phyloP scores from a whole-genome alignment of 2,329 filamentous ascomycete genomes.

The Microdochium trichocladiopsis region DNA sequence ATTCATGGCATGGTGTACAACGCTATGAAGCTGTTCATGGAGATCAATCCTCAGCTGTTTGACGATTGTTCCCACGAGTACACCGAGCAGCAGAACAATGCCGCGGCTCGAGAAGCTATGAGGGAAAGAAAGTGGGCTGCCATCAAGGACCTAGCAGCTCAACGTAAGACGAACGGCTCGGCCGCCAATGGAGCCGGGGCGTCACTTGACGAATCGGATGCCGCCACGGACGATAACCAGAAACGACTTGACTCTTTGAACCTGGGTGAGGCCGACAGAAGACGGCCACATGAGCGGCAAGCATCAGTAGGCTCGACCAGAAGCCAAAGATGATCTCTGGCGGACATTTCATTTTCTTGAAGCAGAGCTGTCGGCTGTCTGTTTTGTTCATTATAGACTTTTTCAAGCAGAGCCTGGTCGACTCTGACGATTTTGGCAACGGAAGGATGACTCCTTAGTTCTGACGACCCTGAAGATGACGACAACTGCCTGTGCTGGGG shows the following conservation, averaged over 20 bases:
- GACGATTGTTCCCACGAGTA: slow-evolving; percentile 99
- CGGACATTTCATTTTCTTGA: neutral
- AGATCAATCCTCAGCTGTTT: slow-evolving; percentile 97
- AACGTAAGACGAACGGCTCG: slow-evolving; percentile 44
- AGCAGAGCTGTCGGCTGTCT: neutral
- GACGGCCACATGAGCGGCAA: slow-evolving; percentile 53
- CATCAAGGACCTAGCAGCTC: slow-evolving; percentile 72
- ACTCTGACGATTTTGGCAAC: neutral
- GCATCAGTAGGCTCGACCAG: slow-evolving; percentile 48
- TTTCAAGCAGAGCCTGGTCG: neutral
- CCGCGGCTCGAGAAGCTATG: slow-evolving; percentile 73
- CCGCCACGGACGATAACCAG: slow-evolving; percentile 73
- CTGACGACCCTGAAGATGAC: neutral
- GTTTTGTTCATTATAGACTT: slow-evolving; percentile 1
- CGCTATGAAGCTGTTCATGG: slow-evolving; percentile 99
- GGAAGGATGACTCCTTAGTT: neutral
- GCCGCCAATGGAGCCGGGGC: slow-evolving; percentile 22
- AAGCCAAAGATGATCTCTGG: slow-evolving; percentile 38
- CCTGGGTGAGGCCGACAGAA: slow-evolving; percentile 73
- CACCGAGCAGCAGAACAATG: slow-evolving; percentile 90
- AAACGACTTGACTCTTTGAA: slow-evolving; percentile 85
- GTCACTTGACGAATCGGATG: slow-evolving; percentile 68
- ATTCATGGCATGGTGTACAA: slow-evolving; percentile 99
- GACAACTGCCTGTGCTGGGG: too few species aligned
- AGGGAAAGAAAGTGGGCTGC: slow-evolving; percentile 87